A percentile compares a stretch with the other conserved stretches of the same genome.
Conservation (phyloP, 2,329 filamentous ascomycete species). For the Chrysosphaeria jannelii region DNA sequence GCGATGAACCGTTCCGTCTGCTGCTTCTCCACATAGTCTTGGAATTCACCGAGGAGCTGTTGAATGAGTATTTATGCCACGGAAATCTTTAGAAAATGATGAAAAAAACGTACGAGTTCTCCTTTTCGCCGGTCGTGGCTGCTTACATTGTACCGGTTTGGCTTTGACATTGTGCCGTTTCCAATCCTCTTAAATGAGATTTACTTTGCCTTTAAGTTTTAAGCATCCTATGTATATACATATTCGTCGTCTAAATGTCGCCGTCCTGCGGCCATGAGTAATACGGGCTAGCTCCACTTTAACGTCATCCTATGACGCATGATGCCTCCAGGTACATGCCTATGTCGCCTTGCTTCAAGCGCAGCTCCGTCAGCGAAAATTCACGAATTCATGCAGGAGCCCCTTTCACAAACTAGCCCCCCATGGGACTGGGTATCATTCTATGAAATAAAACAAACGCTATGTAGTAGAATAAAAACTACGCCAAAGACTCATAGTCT, state of each 20-base stretch:
- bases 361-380: too few species aligned
- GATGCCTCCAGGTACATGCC: too few species aligned
- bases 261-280: not conserved
- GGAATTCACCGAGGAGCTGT: slow-evolving; percentile 71
- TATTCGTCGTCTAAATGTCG: not conserved
- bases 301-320: too few species aligned
- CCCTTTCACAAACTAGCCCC: too few species aligned
- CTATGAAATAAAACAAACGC: too few species aligned
- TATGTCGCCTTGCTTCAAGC: too few species aligned
- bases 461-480: not conserved
- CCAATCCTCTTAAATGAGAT: not conserved
- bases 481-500: not conserved
- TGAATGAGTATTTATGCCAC: not conserved
- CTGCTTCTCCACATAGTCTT: slow-evolving; percentile 89
- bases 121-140: slow-evolving; percentile 57
- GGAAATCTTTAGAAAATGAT: not conserved
- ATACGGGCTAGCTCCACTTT: slow-evolving; percentile 1
- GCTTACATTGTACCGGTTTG: slow-evolving; percentile 23
- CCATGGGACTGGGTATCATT: too few species aligned
- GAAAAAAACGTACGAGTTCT: slow-evolving; percentile 32
- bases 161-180: slow-evolving; percentile 19
- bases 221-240: not conserved
- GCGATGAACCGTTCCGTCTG: slow-evolving; percentile 22
- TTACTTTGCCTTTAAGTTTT: not conserved
- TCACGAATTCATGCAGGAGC: too few species aligned